These are phyloP conservation scores for Pholiota microspora DNA, from an alignment of 768 basidiomycete genomes.

Conservation along the genomic window DNA sequence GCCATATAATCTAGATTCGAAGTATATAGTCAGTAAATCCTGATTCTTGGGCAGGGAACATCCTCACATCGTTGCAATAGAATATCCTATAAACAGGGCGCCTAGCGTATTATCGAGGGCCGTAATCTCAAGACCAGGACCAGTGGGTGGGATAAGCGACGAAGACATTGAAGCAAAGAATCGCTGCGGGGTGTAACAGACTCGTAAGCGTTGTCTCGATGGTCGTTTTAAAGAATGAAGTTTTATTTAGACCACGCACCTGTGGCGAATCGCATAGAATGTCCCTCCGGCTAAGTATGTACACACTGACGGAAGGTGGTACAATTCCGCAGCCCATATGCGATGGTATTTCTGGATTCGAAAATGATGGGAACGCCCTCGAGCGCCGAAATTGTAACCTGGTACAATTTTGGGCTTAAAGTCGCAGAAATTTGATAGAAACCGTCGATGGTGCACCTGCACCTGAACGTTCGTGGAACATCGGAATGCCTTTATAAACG, in stretches of 20 bases:
- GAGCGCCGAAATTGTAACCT: neutral
- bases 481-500: neutral
- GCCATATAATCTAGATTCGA: conserved; percentile 12
- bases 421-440: neutral
- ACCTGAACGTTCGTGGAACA: neutral
- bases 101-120: conserved; percentile 15
- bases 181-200: no score
- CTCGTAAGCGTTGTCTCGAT: neutral
- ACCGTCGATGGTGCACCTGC: neutral
- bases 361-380: neutral
- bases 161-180: conserved; percentile 4
- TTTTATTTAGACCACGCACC: neutral
- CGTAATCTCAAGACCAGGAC: conserved; percentile 1
- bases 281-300: no score
- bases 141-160: neutral
- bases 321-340: neutral
- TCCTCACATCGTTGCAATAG: conserved; percentile 15
- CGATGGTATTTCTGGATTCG: neutral
- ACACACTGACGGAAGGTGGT: neutral
- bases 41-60: neutral
- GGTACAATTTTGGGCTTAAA: neutral
- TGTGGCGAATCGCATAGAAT: neutral
- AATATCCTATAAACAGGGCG: conserved; percentile 13
- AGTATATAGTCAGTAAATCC: neutral
- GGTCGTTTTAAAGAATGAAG: neutral